Evolutionary conservation across 73 alveolate species (phyloP), one percentile per base, ranked within the genome.

Genomic region (Blepharisma stoltei): DNA sequence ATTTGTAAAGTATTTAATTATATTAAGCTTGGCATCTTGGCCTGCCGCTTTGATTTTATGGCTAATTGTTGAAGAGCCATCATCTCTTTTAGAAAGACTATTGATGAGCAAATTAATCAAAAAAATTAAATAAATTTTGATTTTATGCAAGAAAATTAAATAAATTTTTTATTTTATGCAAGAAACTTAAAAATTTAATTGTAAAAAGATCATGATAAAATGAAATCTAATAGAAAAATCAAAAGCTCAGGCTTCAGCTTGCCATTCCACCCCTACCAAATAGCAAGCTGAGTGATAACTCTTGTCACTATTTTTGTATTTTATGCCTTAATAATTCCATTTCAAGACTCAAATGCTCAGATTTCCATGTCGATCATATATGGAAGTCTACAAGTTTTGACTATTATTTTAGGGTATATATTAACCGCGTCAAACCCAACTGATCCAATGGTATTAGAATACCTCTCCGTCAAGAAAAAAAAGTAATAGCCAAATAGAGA

Each of bases 251-350:
- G 73, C 23, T 38, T 60, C 46, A 38, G 23, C 18, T 9, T n/a
- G 46, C 73, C 73, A 18, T 60, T 60, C 73, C 73, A 60, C 73
- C 73, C 73, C 14, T 60, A 1, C 45, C 73, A 60, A 60, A 0
- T 60, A 1, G 18, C 45, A 18, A 60, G 73, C 46, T 60, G 73
- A 38, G 23, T 60, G 2, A n/a, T 60, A 32, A 32, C 41, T 32
- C 41, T 32, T 32, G 41, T 32, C 41, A 32, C 41, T 32, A 32
- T 32, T 32, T 32, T 32, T 3, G 41, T 32, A 32, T 32, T 32
- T 32, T 32, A 32, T 32, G 41, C 41, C 41, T 32, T 32, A 32
- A 32, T 32, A 32, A 32, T 32, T 32, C 41, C 41, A 32, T 32
- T 32, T 32, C 41, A 32, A 32, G 41, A 32, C 41, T 3, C 41